A percentile compares a stretch with the other conserved stretches of the same genome.
phyloP scores from a whole-genome alignment of 805 yeast species.

The Myxozyma melibiosi region DNA sequence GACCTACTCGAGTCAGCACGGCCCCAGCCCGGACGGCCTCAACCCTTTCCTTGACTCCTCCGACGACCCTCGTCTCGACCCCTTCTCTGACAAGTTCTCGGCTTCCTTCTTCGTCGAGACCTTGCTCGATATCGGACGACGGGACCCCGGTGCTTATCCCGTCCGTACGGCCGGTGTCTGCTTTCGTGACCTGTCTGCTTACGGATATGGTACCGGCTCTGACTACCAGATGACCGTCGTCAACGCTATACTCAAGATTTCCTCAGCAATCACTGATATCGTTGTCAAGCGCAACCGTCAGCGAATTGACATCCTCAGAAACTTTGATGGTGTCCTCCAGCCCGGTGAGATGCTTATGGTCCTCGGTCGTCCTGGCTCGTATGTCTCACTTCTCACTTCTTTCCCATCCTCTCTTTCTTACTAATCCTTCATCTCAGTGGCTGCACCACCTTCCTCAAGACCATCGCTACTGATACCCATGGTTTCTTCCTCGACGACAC shows the following conservation, averaged over 20 bases:
- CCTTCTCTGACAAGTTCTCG: slow-evolving; percentile 57
- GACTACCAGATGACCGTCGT: slow-evolving; percentile 67
- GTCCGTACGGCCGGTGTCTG: slow-evolving; percentile 62
- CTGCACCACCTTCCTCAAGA: slow-evolving; percentile 62
- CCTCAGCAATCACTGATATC: slow-evolving; percentile 40
- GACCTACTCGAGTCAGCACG: slow-evolving; percentile 1
- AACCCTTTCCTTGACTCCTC: slow-evolving; percentile 31
- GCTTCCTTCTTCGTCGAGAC: slow-evolving; percentile 67
- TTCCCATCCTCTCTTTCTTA: neutral
- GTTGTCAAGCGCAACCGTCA: slow-evolving; percentile 29
- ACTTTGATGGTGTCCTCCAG: slow-evolving; percentile 56
- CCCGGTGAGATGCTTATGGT: slow-evolving; percentile 75
- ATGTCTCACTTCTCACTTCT: slow-evolving; percentile 25
- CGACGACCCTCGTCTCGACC: slow-evolving; percentile 56
- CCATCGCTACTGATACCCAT: slow-evolving; percentile 57
- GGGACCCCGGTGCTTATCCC: slow-evolving; percentile 64
- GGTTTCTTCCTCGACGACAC: slow-evolving; percentile 55
- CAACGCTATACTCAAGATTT: slow-evolving; percentile 45
- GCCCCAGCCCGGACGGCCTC: slow-evolving; percentile 3
- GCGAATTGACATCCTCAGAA: slow-evolving; percentile 44
- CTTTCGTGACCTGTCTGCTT: slow-evolving; percentile 61
- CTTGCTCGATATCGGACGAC: slow-evolving; percentile 52
- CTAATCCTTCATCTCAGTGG: slow-evolving; percentile 48
- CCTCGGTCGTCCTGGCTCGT: slow-evolving; percentile 70
- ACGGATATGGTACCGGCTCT: slow-evolving; percentile 63